These are phyloP conservation scores for Boletus vermiculosoides DNA, from an alignment of 768 basidiomycete genomes.

Conservation along the genomic window DNA sequence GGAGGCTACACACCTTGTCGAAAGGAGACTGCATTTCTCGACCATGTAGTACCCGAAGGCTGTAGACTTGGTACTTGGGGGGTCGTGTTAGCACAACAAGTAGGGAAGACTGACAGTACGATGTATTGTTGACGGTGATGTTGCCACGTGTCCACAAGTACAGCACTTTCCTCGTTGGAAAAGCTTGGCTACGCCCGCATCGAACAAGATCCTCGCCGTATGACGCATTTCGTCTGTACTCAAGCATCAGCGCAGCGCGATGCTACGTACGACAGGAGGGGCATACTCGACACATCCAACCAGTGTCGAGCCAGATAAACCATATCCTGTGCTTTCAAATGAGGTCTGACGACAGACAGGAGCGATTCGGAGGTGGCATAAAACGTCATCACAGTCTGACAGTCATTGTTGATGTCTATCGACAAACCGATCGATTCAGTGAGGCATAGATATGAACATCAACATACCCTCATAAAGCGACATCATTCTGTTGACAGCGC, in stretches of 20 bases:
- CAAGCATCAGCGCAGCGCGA: too few relatives aligned
- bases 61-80: constrained; percentile 55
- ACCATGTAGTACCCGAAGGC: too few relatives aligned
- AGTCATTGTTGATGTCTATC: constrained; percentile 63
- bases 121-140: constrained; percentile 48
- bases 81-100: constrained; percentile 11
- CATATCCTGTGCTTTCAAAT: constrained; percentile 68
- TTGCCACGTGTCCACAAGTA: constrained; percentile 63
- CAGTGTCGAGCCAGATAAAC: constrained; percentile 62
- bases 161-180: constrained; percentile 62
- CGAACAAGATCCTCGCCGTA: too few relatives aligned
- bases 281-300: too few relatives aligned
- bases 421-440: background rate
- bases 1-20: too few relatives aligned
- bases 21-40: too few relatives aligned
- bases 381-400: constrained; percentile 74
- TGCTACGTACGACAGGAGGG: too few relatives aligned
- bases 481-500: too few relatives aligned
- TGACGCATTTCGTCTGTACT: too few relatives aligned
- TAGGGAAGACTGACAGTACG: background rate
- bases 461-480: constrained; percentile 69
- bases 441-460: background rate
- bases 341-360: constrained; percentile 53
- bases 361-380: constrained; percentile 76
- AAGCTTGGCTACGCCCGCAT: too few relatives aligned